phyloP scores from a whole-genome alignment of 345 rosid species.

The Geranium rotundifolium region DNA sequence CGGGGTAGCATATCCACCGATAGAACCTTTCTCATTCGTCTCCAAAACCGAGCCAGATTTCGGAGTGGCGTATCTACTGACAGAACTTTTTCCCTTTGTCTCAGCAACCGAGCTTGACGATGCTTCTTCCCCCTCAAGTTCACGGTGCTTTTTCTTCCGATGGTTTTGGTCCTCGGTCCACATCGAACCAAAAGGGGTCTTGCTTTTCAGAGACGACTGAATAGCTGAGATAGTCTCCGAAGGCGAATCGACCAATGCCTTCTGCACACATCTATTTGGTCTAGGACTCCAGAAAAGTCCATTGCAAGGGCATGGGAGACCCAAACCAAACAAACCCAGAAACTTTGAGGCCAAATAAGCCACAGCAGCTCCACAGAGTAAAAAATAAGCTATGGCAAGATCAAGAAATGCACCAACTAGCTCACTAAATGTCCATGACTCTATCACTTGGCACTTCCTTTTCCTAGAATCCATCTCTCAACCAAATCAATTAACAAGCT shows the following conservation, averaged over 20 bases:
- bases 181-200: constrained; percentile 27
- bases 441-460: constrained; percentile 13
- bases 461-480: not conserved
- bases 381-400: constrained; percentile 42
- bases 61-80: not conserved
- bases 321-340: constrained; percentile 30
- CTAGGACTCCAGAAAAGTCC: constrained; percentile 36
- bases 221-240: constrained; percentile 29
- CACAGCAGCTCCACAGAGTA: constrained; percentile 49
- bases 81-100: constrained; percentile 14
- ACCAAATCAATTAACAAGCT: not conserved
- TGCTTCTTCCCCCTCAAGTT: constrained; percentile 22
- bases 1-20: not conserved
- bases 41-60: constrained; percentile 22
- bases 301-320: constrained; percentile 49
- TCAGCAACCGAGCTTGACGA: constrained; percentile 20
- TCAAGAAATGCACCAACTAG: constrained; percentile 55
- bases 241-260: constrained; percentile 39
- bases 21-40: constrained; percentile 15
- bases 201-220: constrained; percentile 28
- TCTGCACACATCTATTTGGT: constrained; percentile 31
- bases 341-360: constrained; percentile 44
- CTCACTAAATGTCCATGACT: constrained; percentile 40
- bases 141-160: constrained; percentile 8
- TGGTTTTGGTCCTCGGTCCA: constrained; percentile 14